A percentile compares a stretch with the other conserved stretches of the same genome.
These are phyloP conservation scores for Russula olivacea DNA, from an alignment of 768 basidiomycete species.

Conservation along the genomic window DNA sequence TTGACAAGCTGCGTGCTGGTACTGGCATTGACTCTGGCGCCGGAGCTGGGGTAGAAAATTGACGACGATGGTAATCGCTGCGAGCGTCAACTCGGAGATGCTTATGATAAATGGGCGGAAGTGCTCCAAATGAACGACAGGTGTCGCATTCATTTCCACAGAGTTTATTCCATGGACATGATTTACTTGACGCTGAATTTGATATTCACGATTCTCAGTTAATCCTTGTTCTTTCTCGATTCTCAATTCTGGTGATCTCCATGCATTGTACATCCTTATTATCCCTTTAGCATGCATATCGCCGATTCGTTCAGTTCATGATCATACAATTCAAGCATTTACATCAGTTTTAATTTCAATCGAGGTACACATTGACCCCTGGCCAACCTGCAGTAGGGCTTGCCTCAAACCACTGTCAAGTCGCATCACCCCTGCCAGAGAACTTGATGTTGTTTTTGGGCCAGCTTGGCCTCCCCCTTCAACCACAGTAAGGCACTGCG, in stretches of 20 bases:
- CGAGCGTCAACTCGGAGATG: constrained; percentile 6
- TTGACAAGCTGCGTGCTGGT: constrained; percentile 21
- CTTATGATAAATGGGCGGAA: constrained; percentile 4
- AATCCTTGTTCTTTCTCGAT: constrained; percentile 3
- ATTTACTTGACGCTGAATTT: not conserved
- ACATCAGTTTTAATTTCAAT: constrained; percentile 3
- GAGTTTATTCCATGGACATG: not conserved
- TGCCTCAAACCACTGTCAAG: no score
- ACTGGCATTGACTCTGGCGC: constrained; percentile 11
- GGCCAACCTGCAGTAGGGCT: no score
- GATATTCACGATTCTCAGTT: constrained; percentile 14
- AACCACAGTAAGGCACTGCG: no score
- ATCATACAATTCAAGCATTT: constrained; percentile 18
- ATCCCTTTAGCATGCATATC: constrained; percentile 16
- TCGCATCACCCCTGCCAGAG: no score
- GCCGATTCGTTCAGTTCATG: constrained; percentile 13
- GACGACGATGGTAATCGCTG: constrained; percentile 3
- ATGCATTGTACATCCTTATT: constrained; percentile 23
- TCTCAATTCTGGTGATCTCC: constrained; percentile 17
- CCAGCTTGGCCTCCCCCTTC: no score
- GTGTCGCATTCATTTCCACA: constrained; percentile 12
- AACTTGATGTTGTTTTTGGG: no score
- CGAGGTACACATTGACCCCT: no score
- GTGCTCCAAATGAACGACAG: constrained; percentile 7
- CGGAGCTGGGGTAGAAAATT: not conserved